Percentiles rank a stretch among this genome's conserved stretches.
These are phyloP conservation scores for Mrakia hoshinonis DNA, from an alignment of 768 basidiomycete genomes.

Conservation along the genomic window DNA sequence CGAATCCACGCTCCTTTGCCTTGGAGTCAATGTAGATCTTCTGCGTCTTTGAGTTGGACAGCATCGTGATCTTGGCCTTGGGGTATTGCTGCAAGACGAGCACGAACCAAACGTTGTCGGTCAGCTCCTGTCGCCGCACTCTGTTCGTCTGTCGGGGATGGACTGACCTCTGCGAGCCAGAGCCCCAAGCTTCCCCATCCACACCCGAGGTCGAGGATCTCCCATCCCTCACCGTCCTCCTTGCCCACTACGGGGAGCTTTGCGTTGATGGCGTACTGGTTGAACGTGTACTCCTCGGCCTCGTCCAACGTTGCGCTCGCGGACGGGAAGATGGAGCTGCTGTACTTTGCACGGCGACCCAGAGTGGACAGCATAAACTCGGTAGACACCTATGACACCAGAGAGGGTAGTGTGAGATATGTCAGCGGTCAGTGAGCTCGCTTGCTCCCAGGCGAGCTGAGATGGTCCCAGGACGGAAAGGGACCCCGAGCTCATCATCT, in stretches of 20 bases:
- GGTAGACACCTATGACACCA: constrained; percentile 49
- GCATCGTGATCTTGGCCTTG: constrained; percentile 52
- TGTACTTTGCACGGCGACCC: constrained; percentile 60
- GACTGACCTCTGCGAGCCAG: constrained; percentile 53
- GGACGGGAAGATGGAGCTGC: constrained; percentile 56
- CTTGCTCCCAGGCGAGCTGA: not conserved
- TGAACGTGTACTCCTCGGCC: constrained; percentile 58
- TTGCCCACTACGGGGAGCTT: constrained; percentile 42
- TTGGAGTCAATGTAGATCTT: constrained; percentile 54
- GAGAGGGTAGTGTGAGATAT: not conserved
- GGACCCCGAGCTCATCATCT: not conserved
- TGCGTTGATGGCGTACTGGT: constrained; percentile 60
- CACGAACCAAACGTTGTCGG: not conserved
- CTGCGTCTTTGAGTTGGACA: constrained; percentile 63
- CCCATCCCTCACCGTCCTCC: constrained; percentile 50
- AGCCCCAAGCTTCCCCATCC: constrained; percentile 67
- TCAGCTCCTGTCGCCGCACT: not conserved
- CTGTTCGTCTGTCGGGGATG: not conserved
- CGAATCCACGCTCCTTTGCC: constrained; percentile 48
- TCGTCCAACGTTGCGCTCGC: constrained; percentile 52
- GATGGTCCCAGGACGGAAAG: not conserved
- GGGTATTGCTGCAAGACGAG: constrained; percentile 47
- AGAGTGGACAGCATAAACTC: constrained; percentile 59
- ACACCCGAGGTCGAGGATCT: constrained; percentile 62
- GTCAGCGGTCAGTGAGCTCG: not conserved